Evolutionary conservation across 73 alveolate species (phyloP).

Genomic region (Tetrahymena malaccensis): DNA sequence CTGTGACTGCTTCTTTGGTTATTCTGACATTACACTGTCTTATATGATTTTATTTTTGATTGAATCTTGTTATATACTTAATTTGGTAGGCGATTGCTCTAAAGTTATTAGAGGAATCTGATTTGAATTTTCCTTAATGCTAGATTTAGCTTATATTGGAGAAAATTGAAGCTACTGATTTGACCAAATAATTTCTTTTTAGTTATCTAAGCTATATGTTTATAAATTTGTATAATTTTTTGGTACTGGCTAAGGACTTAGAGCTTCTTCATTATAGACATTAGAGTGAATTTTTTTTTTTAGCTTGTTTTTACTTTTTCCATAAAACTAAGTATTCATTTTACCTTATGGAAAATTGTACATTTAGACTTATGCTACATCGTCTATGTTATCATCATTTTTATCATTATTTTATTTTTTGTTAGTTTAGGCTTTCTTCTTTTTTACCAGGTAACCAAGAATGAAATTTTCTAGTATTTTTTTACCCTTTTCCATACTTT

Average conservation of each 20-base stretch:
- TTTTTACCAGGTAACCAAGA: not conserved
- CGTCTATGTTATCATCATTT: not conserved
- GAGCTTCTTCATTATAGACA: not conserved
- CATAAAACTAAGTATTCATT: not conserved
- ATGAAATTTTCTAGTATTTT: not conserved
- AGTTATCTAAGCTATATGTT: not conserved
- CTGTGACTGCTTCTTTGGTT: not conserved
- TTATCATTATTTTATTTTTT: not conserved
- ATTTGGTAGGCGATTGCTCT: not conserved
- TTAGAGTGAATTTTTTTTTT: not conserved
- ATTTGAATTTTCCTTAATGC: not conserved
- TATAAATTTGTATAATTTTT: not conserved
- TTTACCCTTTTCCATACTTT: not conserved
- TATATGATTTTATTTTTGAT: not conserved
- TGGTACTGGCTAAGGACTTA: not conserved
- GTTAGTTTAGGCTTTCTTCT: not conserved
- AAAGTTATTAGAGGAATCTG: not conserved
- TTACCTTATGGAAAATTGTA: not conserved
- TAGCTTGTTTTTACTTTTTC: not conserved
- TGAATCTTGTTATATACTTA: not conserved
- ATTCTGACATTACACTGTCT: not conserved
- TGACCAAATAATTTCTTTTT: not conserved
- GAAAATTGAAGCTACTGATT: not conserved
- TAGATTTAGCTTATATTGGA: not conserved
- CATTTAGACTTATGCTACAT: not conserved